A percentile compares a stretch with the other conserved stretches of the same genome.
phyloP scores from a whole-genome alignment of 1,284 basidiomycete genomes.

The Vanrija sp. region DNA sequence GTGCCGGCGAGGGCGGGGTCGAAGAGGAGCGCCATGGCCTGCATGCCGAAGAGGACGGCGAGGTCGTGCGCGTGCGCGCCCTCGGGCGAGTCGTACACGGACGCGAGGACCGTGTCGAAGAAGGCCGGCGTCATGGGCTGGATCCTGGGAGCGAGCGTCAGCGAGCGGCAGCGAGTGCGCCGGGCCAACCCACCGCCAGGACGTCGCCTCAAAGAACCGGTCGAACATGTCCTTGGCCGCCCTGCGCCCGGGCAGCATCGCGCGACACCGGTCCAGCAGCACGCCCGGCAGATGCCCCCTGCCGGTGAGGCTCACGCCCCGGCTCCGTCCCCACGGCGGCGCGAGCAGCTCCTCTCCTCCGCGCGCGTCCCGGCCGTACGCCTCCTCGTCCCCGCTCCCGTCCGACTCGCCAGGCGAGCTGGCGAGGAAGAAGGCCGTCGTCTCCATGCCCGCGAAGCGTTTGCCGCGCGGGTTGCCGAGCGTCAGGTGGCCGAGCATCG shows the following conservation, averaged over 20 bases:
- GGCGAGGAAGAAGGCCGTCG: slow-evolving; percentile 19
- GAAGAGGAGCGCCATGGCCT: slow-evolving; percentile 13
- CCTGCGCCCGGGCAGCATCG: slow-evolving; percentile 7
- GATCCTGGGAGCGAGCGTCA: slow-evolving; percentile 4
- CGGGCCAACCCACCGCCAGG: slow-evolving; percentile 9
- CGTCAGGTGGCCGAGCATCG: slow-evolving; percentile 15
- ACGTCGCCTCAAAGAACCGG: slow-evolving; percentile 11
- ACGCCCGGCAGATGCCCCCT: slow-evolving; percentile 13
- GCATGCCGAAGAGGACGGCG: slow-evolving; percentile 13
- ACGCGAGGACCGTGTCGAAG: slow-evolving; percentile 18
- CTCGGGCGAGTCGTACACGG: slow-evolving; percentile 15
- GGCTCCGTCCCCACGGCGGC: slow-evolving; percentile 10
- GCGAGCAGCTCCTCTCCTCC: slow-evolving; percentile 3
- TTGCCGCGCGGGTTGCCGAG: slow-evolving; percentile 13
- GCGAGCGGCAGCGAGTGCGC: neutral
- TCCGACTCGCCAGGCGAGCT: slow-evolving; percentile 4
- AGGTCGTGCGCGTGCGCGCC: slow-evolving; percentile 19
- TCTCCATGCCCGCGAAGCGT: slow-evolving; percentile 13
- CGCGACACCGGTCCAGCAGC: slow-evolving; percentile 13
- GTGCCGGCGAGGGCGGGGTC: slow-evolving; percentile 1
- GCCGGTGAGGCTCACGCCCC: slow-evolving; percentile 7
- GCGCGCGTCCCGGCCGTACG: neutral
- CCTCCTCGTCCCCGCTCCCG: slow-evolving; percentile 7
- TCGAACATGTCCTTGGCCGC: slow-evolving; percentile 18
- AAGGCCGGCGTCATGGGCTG: slow-evolving; percentile 17